Evolutionary conservation across 1,139 yeast species (phyloP).

Genomic region (Candida sp.): DNA sequence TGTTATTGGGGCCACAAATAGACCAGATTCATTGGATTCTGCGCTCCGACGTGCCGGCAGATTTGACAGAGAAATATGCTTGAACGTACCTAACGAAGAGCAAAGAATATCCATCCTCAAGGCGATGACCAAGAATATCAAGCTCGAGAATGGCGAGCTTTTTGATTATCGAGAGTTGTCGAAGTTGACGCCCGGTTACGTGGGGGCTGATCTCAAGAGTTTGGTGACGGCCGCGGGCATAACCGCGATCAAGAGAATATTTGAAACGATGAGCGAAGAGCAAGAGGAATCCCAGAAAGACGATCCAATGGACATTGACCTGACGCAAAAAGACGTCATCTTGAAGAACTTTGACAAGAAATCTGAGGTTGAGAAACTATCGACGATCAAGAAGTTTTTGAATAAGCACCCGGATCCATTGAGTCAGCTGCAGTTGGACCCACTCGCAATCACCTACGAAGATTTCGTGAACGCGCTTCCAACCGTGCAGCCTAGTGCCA

Average conservation of each 20-base stretch:
- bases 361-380: slow-evolving; percentile 46
- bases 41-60: slow-evolving; percentile 55
- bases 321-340: slow-evolving; percentile 10
- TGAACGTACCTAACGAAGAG: slow-evolving; percentile 90
- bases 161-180: slow-evolving; percentile 80
- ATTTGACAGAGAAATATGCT: slow-evolving; percentile 55
- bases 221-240: slow-evolving; percentile 96
- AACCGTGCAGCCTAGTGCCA: slow-evolving; percentile 95
- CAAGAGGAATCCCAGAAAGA: slow-evolving; percentile 24
- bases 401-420: slow-evolving; percentile 80
- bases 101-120: slow-evolving; percentile 78
- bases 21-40: slow-evolving; percentile 53
- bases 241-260: slow-evolving; percentile 91
- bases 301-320: slow-evolving; percentile 51
- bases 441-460: slow-evolving; percentile 72
- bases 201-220: slow-evolving; percentile 97
- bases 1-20: slow-evolving; percentile 53
- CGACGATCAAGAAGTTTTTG: slow-evolving; percentile 77
- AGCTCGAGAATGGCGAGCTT: slow-evolving; percentile 58
- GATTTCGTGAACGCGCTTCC: slow-evolving; percentile 91
- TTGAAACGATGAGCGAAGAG: slow-evolving; percentile 50
- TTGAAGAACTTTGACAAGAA: slow-evolving; percentile 29
- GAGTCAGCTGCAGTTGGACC: slow-evolving; percentile 72
- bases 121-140: slow-evolving; percentile 71
- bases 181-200: slow-evolving; percentile 96